Conservation (phyloP, 495 filamentous ascomycete genomes). For the Talaromyces proteolyticus region DNA sequence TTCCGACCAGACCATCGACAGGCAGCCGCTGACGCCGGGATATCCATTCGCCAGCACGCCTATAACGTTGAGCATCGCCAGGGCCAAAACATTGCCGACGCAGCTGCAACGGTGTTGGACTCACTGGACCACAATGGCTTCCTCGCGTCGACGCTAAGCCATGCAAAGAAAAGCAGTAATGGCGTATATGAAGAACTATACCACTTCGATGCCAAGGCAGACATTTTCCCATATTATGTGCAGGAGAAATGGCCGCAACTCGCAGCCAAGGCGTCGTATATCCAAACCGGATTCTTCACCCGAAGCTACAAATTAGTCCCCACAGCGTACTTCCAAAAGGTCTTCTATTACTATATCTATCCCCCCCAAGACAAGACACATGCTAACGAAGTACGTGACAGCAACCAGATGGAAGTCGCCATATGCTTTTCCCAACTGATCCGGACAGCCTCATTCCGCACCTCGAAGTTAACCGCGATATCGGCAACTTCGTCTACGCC, state of each 20-base stretch:
- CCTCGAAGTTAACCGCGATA: constrained; percentile 30
- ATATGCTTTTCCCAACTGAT: constrained; percentile 31
- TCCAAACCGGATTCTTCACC: constrained; percentile 40
- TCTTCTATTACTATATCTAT: constrained; percentile 2
- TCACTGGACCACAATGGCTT: constrained; percentile 35
- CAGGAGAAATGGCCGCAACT: constrained; percentile 27
- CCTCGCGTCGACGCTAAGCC: constrained; percentile 26
- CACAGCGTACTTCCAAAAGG: constrained; percentile 28
- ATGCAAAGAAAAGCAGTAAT: constrained; percentile 20
- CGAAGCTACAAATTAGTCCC: constrained; percentile 31
- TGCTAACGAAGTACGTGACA: constrained; percentile 12
- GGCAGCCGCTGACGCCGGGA: constrained; percentile 13
- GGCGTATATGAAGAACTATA: constrained; percentile 28
- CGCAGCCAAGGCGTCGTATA: constrained; percentile 35
- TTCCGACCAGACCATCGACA: constrained; percentile 17
- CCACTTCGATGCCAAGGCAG: constrained; percentile 36
- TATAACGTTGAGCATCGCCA: constrained; percentile 43
- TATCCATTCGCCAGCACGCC: constrained; percentile 33
- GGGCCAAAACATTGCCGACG: constrained; percentile 45
- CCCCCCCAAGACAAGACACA: constrained; percentile 2
- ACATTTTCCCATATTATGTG: constrained; percentile 26
- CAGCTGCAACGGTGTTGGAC: constrained; percentile 29
- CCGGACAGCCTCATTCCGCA: constrained; percentile 25
- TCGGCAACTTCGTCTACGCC: constrained; percentile 35
- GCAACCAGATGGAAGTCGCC: constrained; percentile 22